phyloP scores from a whole-genome alignment of 2,329 filamentous ascomycete genomes.

The Diatrype stigma region DNA sequence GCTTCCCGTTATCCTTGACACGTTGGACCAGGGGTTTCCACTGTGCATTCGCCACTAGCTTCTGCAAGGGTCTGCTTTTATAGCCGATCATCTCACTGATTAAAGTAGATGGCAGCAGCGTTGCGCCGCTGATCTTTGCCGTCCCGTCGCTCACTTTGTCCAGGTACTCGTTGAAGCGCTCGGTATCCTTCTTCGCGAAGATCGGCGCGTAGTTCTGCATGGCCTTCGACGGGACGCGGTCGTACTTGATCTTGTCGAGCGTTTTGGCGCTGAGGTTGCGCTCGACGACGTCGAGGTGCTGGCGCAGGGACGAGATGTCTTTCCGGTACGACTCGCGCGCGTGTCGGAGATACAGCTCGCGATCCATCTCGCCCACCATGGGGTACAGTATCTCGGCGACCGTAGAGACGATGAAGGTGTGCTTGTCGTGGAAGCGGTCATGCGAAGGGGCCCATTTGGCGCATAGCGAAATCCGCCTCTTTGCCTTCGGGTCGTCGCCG shows the following conservation, averaged over 20 bases:
- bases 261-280: slow-evolving; percentile 42
- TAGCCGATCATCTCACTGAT: slow-evolving; percentile 25
- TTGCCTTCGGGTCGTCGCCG: slow-evolving; percentile 33
- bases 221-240: slow-evolving; percentile 51
- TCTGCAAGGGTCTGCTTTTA: slow-evolving; percentile 9
- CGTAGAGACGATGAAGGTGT: slow-evolving; percentile 52
- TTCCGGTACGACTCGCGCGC: slow-evolving; percentile 51
- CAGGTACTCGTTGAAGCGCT: slow-evolving; percentile 47
- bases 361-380: slow-evolving; percentile 24
- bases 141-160: slow-evolving; percentile 43
- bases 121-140: slow-evolving; percentile 50
- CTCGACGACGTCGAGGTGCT: slow-evolving; percentile 50
- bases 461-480: slow-evolving; percentile 48
- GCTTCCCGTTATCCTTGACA: slow-evolving; percentile 49
- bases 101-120: slow-evolving; percentile 48
- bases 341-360: slow-evolving; percentile 49
- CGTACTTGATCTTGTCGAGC: slow-evolving; percentile 50
- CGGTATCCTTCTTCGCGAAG: slow-evolving; percentile 47
- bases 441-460: slow-evolving; percentile 58
- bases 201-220: slow-evolving; percentile 49
- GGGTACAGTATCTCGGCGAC: slow-evolving; percentile 54
- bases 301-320: slow-evolving; percentile 47
- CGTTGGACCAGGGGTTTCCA: slow-evolving; percentile 56
- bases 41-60: slow-evolving; percentile 43
- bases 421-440: slow-evolving; percentile 52